A percentile compares a stretch with the other conserved stretches of the same genome.
phyloP scores from a whole-genome alignment of 306 rosid species.

The Cicer arietinum region DNA sequence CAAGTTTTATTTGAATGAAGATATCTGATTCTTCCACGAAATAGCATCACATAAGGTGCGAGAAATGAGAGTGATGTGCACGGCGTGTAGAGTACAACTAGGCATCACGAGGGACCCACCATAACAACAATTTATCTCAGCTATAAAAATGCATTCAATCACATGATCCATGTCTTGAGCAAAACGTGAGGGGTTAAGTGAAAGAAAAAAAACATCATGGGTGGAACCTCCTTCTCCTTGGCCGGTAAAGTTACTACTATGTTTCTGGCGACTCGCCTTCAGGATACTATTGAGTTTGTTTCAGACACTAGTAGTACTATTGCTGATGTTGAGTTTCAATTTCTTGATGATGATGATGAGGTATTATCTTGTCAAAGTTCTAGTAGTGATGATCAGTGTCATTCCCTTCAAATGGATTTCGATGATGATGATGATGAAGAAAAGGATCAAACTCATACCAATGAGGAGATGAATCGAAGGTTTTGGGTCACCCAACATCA shows the following conservation, averaged over 20 bases:
- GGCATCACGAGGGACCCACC: slow-evolving; percentile 44
- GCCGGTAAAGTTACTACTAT: slow-evolving; percentile 44
- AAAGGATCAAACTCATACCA: background rate
- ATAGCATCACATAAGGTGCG: slow-evolving; percentile 33
- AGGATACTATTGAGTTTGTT: slow-evolving; percentile 7
- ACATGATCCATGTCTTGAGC: slow-evolving; percentile 12
- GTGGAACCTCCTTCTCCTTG: slow-evolving; percentile 19
- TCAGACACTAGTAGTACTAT: slow-evolving; percentile 36
- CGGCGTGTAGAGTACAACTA: slow-evolving; percentile 48
- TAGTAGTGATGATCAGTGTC: slow-evolving; percentile 46
- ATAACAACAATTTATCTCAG: background rate
- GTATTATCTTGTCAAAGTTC: slow-evolving; percentile 33
- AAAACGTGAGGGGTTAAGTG: background rate
- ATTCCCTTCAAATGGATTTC: slow-evolving; percentile 31
- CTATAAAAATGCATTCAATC: slow-evolving; percentile 27
- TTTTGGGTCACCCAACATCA: slow-evolving; percentile 84
- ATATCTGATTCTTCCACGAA: background rate
- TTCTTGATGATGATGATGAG: slow-evolving; percentile 55
- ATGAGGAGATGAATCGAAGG: slow-evolving; percentile 47
- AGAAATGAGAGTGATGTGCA: slow-evolving; percentile 51
- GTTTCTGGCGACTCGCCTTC: slow-evolving; percentile 19
- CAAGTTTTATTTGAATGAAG: background rate
- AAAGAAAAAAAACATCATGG: slow-evolving; percentile 20
- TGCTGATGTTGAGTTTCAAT: slow-evolving; percentile 70
- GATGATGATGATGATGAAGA: slow-evolving; percentile 45